These are phyloP conservation scores for Chenopodium album DNA, from an alignment of 148 eudicot genomes.

Conservation along the genomic window DNA sequence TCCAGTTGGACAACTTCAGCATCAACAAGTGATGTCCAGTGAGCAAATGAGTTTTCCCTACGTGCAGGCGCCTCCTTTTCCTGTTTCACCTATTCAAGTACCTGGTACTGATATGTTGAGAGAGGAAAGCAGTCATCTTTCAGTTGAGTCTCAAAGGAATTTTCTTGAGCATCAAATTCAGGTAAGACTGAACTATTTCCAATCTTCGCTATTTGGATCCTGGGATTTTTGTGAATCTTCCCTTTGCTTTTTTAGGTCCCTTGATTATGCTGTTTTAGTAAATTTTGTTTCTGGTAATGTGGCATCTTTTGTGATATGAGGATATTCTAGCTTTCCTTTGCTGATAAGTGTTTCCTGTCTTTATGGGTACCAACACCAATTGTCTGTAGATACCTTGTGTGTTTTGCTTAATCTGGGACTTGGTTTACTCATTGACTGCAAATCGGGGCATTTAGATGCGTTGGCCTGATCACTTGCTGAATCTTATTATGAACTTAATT, in stretches of 20 bases:
- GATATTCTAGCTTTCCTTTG: background rate
- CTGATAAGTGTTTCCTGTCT: background rate
- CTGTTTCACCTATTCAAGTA: conserved; percentile 35
- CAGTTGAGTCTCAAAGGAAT: conserved; percentile 47
- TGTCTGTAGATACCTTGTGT: background rate
- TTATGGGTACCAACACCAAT: background rate
- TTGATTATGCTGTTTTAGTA: background rate
- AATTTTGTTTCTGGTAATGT: background rate
- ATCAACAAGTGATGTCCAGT: conserved; percentile 30
- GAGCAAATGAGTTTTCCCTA: conserved; percentile 38
- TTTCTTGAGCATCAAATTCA: conserved; percentile 65
- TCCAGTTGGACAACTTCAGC: conserved; percentile 37
- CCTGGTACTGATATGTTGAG: conserved; percentile 35
- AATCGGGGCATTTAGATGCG: background rate
- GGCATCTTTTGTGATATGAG: background rate
- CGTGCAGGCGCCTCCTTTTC: conserved; percentile 39
- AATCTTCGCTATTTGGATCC: background rate
- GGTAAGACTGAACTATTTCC: conserved; percentile 38
- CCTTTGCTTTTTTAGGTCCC: background rate
- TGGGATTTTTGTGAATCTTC: background rate
- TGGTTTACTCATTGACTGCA: background rate
- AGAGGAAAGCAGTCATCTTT: conserved; percentile 33
- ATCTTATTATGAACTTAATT: background rate
- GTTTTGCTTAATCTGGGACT: background rate
- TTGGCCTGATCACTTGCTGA: background rate